Conservation (phyloP, 768 basidiomycete species). For the Sarcodon aspratus region DNA sequence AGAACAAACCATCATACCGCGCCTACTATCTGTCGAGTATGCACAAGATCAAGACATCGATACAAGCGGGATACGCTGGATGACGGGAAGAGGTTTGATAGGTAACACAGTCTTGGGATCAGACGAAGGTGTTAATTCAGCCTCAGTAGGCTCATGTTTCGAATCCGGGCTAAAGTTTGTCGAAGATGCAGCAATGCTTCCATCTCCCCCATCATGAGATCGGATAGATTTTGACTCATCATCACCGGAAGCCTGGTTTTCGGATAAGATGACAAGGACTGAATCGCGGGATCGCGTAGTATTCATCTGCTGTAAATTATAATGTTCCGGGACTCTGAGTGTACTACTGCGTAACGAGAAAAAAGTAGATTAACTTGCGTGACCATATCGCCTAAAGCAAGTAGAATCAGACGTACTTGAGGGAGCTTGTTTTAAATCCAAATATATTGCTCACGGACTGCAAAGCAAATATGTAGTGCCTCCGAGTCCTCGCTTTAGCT, state of each 20-base stretch:
- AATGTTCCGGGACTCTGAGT: too few relatives aligned
- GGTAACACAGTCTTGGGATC: too few relatives aligned
- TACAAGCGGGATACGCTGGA: too few relatives aligned
- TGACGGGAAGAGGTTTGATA: too few relatives aligned
- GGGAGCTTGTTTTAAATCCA: neutral
- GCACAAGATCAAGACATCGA: too few relatives aligned
- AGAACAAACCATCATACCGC: too few relatives aligned
- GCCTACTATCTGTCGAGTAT: too few relatives aligned
- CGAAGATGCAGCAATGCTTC: neutral
- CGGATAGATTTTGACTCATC: slow-evolving; percentile 3
- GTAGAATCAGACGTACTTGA: slow-evolving; percentile 1
- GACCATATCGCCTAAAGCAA: slow-evolving; percentile 4
- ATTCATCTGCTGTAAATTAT: slow-evolving; percentile 1
- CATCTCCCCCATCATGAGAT: neutral
- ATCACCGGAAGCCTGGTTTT: slow-evolving; percentile 1
- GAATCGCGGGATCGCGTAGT: neutral
- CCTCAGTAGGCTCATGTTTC: too few relatives aligned
- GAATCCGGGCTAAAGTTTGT: neutral
- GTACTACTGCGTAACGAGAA: too few relatives aligned
- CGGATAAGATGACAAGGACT: neutral
- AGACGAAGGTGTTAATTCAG: too few relatives aligned
- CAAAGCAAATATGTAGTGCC: neutral
- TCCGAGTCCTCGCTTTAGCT: neutral
- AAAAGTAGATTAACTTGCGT: slow-evolving; percentile 3
- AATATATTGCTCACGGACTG: neutral